phyloP scores from a whole-genome alignment of 192 early-diverging fungal genomes.

The Coemansia javaensis region DNA sequence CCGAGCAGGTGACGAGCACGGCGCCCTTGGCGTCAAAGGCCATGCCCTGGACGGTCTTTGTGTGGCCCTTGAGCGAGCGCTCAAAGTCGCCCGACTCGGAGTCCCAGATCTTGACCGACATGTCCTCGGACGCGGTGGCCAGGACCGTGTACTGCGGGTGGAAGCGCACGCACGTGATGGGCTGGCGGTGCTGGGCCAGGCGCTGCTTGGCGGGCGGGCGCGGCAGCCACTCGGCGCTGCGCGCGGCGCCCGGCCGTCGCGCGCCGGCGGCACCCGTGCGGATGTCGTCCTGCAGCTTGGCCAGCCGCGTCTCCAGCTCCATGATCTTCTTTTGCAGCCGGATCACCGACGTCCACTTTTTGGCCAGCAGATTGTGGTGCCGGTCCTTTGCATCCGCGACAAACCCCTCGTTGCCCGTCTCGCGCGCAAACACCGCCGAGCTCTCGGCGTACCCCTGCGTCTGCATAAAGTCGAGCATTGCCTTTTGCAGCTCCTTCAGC shows the following conservation, averaged over 20 bases:
- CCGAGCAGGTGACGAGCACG: constrained; percentile 82
- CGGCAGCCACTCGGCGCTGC: constrained; percentile 75
- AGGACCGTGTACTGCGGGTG: constrained; percentile 81
- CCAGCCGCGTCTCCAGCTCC: constrained; percentile 81
- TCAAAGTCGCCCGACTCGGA: constrained; percentile 91
- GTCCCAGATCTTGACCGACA: constrained; percentile 91
- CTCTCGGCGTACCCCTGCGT: constrained; percentile 67
- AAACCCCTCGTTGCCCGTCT: constrained; percentile 70
- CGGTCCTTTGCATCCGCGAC: constrained; percentile 65
- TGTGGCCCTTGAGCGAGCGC: constrained; percentile 90
- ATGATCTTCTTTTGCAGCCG: constrained; percentile 93
- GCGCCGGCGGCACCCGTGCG: constrained; percentile 47
- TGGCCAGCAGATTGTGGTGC: constrained; percentile 46
- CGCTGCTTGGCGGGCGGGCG: constrained; percentile 69
- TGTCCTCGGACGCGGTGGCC: constrained; percentile 88
- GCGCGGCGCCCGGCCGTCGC: constrained; percentile 48
- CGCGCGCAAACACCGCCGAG: constrained; percentile 62
- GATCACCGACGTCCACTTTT: constrained; percentile 94
- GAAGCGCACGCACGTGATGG: constrained; percentile 77
- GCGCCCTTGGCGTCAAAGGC: constrained; percentile 80
- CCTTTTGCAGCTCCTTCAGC: constrained; percentile 65
- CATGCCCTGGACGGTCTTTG: constrained; percentile 89
- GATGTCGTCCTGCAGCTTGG: constrained; percentile 72
- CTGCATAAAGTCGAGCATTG: constrained; percentile 86
- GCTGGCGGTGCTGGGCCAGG: constrained; percentile 74